Base-by-base conservation (phyloP, 495 filamentous ascomycete species). In the Monascus purpureus region DNA sequence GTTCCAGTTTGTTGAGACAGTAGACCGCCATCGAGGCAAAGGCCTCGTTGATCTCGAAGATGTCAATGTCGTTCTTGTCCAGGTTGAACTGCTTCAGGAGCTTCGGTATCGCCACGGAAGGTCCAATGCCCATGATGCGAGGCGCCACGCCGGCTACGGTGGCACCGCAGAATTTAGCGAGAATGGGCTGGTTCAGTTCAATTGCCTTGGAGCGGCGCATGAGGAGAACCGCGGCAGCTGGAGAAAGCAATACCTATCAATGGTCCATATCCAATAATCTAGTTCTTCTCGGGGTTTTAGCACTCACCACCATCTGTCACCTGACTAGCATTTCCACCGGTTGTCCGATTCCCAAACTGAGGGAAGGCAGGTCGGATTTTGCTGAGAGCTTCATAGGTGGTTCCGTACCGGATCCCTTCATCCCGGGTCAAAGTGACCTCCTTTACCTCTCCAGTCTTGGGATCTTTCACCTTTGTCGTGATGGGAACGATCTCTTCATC, bases 11-110 rank as follows among this genome's bases (percentile, higher is more conserved):
- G 35, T 88, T 66, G 13, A 79, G 51, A 60, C 85, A 93, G 67
- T 94, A 97, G 2, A 94, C 85, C 1, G 82, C 87, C 88, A 97
- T 97, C 17, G 77, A 84, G 16, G 88, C 90, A 42, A 97, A 97
- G 1, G 90, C 90, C 70, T 97, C 90, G 58, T 97, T 97, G 47
- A 97, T 60, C 68, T 97, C 90, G 41, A 82, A 72, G 28, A 97
- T 68, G 43, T 97, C 90, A 38, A 85, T 69, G 37, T 97, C 88
- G 28, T 76, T 62, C 32, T 92, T 65, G n/a, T 63, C 66, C 39
- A 97, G 51, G 49, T 75, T 71, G 72, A 76, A 77, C 63, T 93
- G 78, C 49, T 55, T 57, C 28, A 97, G 65, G 22, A 97, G 69
- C 70, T 97, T 97, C 40, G 90, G 90, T 45, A 97, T 93, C 27